Conservation (phyloP, 2,329 filamentous ascomycete species). For the Beauveria australis region DNA sequence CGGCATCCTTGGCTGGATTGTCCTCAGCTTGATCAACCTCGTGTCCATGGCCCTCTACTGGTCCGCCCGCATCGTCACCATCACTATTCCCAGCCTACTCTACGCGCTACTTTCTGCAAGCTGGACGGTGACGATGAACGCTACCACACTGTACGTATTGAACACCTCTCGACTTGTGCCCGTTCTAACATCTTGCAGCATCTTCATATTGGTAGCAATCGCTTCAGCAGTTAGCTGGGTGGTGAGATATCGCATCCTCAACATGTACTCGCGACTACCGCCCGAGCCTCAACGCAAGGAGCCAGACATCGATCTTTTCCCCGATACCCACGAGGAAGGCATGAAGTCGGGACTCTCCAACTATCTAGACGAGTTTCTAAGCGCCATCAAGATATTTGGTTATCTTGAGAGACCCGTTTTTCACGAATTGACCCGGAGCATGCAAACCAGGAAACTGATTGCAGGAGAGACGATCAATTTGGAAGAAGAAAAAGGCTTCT, state of each 20-base stretch:
- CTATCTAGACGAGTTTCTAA: conserved; percentile 95
- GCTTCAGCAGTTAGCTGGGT: conserved; percentile 89
- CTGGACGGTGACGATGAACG: conserved; percentile 97
- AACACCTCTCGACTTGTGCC: not conserved
- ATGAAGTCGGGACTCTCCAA: conserved; percentile 88
- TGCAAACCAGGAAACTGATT: conserved; percentile 96
- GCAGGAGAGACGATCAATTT: conserved; percentile 91
- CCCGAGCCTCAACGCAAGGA: conserved; percentile 94
- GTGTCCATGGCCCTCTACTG: conserved; percentile 61
- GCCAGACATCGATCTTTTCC: conserved; percentile 89
- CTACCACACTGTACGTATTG: conserved; percentile 72
- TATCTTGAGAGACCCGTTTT: conserved; percentile 95
- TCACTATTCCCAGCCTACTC: conserved; percentile 80
- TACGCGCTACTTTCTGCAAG: conserved; percentile 88
- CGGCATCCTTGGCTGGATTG: conserved; percentile 45
- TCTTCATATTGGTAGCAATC: conserved; percentile 68
- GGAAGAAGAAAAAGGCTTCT: conserved; percentile 97
- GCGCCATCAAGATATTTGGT: conserved; percentile 97
- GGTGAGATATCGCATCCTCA: conserved; percentile 88
- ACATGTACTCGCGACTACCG: conserved; percentile 91
- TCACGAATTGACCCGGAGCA: conserved; percentile 91
- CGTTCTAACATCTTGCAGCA: conserved; percentile 33
- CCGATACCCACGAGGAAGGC: conserved; percentile 82
- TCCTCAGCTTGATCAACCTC: conserved; percentile 47
- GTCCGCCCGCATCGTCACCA: conserved; percentile 75